A percentile compares a stretch with the other conserved stretches of the same genome.
Evolutionary conservation across 2,329 filamentous ascomycete genomes (phyloP).

Genomic region (Fusarium sp.): DNA sequence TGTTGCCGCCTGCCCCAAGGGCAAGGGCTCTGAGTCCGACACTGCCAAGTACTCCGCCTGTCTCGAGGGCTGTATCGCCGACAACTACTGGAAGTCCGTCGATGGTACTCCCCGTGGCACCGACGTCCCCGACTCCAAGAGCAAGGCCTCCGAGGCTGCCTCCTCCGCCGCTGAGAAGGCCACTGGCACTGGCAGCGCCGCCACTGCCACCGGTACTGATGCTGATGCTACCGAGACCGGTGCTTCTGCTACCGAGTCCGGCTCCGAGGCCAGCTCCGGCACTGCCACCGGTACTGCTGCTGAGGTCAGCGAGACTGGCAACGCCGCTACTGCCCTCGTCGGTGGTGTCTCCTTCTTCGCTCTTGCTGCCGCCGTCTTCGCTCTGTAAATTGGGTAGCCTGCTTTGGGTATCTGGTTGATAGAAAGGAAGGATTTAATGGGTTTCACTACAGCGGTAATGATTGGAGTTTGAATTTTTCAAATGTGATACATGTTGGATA

Average conservation of each 20-base stretch:
- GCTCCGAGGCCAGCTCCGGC: slow-evolving; percentile 33
- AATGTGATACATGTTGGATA: slow-evolving; percentile 34
- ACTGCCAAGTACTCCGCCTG: slow-evolving; percentile 65
- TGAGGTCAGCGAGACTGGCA: slow-evolving; percentile 46
- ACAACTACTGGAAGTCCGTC: slow-evolving; percentile 61
- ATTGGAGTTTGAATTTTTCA: slow-evolving; percentile 40
- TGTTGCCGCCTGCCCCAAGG: slow-evolving; percentile 71
- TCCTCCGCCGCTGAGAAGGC: slow-evolving; percentile 44
- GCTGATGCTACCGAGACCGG: slow-evolving; percentile 27
- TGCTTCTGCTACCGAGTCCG: slow-evolving; percentile 33
- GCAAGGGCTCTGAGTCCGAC: slow-evolving; percentile 66
- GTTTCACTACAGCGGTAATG: slow-evolving; percentile 41
- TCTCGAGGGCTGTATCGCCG: slow-evolving; percentile 58
- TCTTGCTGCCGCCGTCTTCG: slow-evolving; percentile 62
- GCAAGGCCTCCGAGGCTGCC: slow-evolving; percentile 38
- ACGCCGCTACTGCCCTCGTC: slow-evolving; percentile 53
- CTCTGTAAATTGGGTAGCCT: slow-evolving; percentile 56
- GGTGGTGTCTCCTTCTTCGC: slow-evolving; percentile 60
- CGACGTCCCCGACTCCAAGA: slow-evolving; percentile 36
- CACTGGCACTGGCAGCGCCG: slow-evolving; percentile 44
- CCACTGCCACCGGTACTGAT: slow-evolving; percentile 36
- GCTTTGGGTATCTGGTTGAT: slow-evolving; percentile 11
- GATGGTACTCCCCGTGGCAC: slow-evolving; percentile 56
- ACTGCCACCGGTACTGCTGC: slow-evolving; percentile 44
- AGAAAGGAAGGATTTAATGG: slow-evolving; percentile 39